Evolutionary conservation across 2,329 filamentous ascomycete genomes (phyloP), one percentile per base, ranked within the genome.

Genomic region (Trichophyton verrucosum): DNA sequence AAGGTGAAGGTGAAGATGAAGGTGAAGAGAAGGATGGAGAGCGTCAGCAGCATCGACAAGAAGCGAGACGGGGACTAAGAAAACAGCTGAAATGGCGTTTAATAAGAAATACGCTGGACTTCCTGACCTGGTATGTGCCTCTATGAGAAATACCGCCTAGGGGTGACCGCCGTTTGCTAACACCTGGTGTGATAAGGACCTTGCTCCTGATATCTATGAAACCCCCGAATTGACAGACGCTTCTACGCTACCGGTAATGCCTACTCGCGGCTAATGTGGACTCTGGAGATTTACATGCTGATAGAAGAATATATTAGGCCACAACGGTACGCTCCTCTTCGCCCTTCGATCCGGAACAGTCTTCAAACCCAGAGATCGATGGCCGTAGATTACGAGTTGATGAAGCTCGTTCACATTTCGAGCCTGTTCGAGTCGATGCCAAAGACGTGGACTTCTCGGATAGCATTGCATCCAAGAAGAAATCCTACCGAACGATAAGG

Each of bases 171-270:
- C 2, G 5, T n/a, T 30, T 9, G 51, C 63, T 65, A 64, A 65
- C 57, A 38, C 9, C 5, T 24, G 61, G 55, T 40, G 27, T 40
- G 27, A 20, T 22, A 42, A 95, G 88, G 91, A 96, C 76, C 88
- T 87, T 60, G 91, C 91, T 30, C 91, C 91, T 66, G 94, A 97
- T 71, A 89, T 96, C 69, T 97, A 96, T 79, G 92, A 97, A 76
- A 97, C 94, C 15, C 91, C 92, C 66, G 91, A 95, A 61, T 79
- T 96, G 66, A 92, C 88, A 70, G 91, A 95, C 74, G 88, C 85
- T 65, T 95, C 91, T 22, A 96, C 91, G 56, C 78, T 91, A 61
- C 88, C 86, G 61, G 89, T 92, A 77, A 74, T 22, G 9, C 7
- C 17, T 3, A n/a, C 51, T 27, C 33, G 22, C 27, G 1, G 6